Conservation (phyloP, 2,329 filamentous ascomycete genomes). For the Nothopassalora personata region DNA sequence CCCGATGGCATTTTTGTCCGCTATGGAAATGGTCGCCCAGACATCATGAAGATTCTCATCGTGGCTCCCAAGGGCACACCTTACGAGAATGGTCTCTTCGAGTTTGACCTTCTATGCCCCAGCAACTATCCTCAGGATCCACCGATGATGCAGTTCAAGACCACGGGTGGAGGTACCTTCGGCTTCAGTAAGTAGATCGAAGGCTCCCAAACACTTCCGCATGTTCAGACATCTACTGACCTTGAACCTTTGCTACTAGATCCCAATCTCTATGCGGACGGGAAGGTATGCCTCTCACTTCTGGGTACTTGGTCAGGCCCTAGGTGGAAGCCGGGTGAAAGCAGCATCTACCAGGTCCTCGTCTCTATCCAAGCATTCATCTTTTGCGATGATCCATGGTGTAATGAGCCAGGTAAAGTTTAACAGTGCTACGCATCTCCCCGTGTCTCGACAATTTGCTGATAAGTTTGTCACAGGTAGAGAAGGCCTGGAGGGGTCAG, state of each 20-base stretch:
- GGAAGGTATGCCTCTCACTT: slow-evolving; percentile 54
- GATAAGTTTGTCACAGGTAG: slow-evolving; percentile 4
- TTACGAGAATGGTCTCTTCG: slow-evolving; percentile 55
- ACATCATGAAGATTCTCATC: slow-evolving; percentile 54
- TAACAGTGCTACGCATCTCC: too few species aligned
- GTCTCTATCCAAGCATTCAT: slow-evolving; percentile 57
- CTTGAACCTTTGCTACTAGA: slow-evolving; percentile 22
- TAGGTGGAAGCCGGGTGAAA: slow-evolving; percentile 44
- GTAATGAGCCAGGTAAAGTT: slow-evolving; percentile 47
- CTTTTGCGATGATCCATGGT: slow-evolving; percentile 49
- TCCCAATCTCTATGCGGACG: slow-evolving; percentile 56
- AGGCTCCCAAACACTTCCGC: too few species aligned
- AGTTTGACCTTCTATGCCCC: slow-evolving; percentile 52
- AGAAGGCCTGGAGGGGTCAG: slow-evolving; percentile 6
- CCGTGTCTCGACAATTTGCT: too few species aligned
- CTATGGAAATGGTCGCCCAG: slow-evolving; percentile 52
- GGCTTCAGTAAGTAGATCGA: slow-evolving; percentile 39
- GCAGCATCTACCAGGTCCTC: slow-evolving; percentile 47
- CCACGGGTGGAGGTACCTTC: slow-evolving; percentile 43
- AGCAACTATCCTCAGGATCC: slow-evolving; percentile 45
- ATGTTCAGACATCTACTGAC: too few species aligned
- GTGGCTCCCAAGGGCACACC: slow-evolving; percentile 54
- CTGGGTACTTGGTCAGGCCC: slow-evolving; percentile 54
- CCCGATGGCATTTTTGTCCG: slow-evolving; percentile 54
- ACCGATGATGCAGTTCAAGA: slow-evolving; percentile 51